Conservation (phyloP, 2,329 filamentous ascomycete species). For the Aureobasidium sp. region DNA sequence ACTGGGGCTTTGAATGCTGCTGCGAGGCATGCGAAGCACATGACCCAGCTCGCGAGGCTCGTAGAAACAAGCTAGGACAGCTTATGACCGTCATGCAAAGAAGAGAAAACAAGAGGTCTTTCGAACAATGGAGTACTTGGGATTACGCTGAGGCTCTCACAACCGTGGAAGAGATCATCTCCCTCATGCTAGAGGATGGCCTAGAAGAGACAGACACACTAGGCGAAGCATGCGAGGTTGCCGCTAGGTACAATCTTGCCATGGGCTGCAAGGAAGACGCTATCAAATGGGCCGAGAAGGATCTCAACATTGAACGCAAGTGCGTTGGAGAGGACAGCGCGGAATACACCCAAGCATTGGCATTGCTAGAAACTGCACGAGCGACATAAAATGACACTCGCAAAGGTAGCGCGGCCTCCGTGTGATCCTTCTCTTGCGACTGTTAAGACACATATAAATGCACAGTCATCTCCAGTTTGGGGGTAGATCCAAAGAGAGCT, state of each 20-base stretch:
- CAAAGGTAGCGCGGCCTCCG: not conserved
- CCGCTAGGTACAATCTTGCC: slow-evolving; percentile 16
- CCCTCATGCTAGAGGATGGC: slow-evolving; percentile 16
- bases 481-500: too few relatives aligned
- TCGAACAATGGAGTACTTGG: slow-evolving; percentile 6
- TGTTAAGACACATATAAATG: too few relatives aligned
- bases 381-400: not conserved
- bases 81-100: slow-evolving; percentile 4
- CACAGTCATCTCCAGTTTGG: too few relatives aligned
- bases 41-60: slow-evolving; percentile 8
- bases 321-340: slow-evolving; percentile 13
- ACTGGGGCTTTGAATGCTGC: slow-evolving; percentile 23
- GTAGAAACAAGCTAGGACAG: slow-evolving; percentile 11
- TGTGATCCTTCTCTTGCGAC: too few relatives aligned
- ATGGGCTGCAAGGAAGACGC: slow-evolving; percentile 14
- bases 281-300: slow-evolving; percentile 18
- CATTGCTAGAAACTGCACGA: not conserved
- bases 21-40: slow-evolving; percentile 20
- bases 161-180: slow-evolving; percentile 14
- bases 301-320: slow-evolving; percentile 21
- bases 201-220: slow-evolving; percentile 18
- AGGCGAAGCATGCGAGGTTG: slow-evolving; percentile 15
- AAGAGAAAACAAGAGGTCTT: slow-evolving; percentile 7
- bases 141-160: slow-evolving; percentile 12
- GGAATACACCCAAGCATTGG: not conserved